Base-by-base conservation (phyloP, 2,329 filamentous ascomycete genomes). In the Pseudogymnoascus sp. region DNA sequence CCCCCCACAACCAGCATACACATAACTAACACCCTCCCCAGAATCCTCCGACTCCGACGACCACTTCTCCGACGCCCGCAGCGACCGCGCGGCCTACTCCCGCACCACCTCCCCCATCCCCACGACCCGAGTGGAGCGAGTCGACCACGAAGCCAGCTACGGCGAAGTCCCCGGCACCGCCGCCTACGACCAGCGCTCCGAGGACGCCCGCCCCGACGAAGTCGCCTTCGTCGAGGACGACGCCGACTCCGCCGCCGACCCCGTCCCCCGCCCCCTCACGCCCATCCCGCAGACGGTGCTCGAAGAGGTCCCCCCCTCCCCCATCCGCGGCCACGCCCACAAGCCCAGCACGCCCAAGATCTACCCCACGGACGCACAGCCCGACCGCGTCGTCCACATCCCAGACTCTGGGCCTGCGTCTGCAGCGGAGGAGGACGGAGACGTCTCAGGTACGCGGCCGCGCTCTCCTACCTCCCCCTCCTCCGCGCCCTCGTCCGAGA, bases 51-150 rank as follows among this genome's bases (percentile, higher is more conserved):
- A 88, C 66, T 87, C 84, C 29, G 86, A 88, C 53, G 86, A 89
- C 68, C 86, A 88, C 75, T 89, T 87, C 74, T 88, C 83, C 60
- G 86, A 89, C 72, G 86, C 86, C 35, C 83, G 83, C 62, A 86
- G 84, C 35, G 80, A 74, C 23, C 63, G 77, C 71, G 64, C 59
- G 29, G 74, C 69, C 4, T 82, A 74, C 71, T 77, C 75, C 7
- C 75, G 73, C 5, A 70, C 73, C 42, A 74, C 72, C 65, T 82
- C 82, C 13, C 82, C 83, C 19, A 78, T 86, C 62, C 85, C 83
- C n/a, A 80, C 77, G 66, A 85, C 82, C 23, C 76, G 83, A 62
- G 79, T 86, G 35, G 83, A 87, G 71, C 83, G 80, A 74, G 77
- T 86, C 64, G 81, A 84, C 70, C 77, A 83, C 68, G 78, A 82